Percentiles rank a stretch among this genome's conserved stretches.
Conservation (phyloP, 75 land plant species). For the Cupressus sempervirens region DNA sequence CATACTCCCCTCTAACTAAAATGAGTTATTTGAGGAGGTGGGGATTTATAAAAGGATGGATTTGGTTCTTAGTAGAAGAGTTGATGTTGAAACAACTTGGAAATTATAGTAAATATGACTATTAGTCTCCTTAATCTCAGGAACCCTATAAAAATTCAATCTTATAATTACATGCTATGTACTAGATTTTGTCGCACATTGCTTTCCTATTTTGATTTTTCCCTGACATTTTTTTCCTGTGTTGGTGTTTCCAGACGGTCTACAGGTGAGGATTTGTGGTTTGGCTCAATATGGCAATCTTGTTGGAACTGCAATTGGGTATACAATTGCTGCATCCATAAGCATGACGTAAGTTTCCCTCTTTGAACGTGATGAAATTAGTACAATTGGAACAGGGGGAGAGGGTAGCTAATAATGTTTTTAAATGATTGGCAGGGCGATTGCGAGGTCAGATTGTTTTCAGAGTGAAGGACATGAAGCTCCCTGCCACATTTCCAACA, state of each 20-base stretch:
- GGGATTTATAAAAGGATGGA: too few relatives aligned
- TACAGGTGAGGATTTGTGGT: slow-evolving; percentile 35
- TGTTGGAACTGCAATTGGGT: slow-evolving; percentile 57
- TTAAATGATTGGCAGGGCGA: slow-evolving; percentile 31
- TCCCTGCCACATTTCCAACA: slow-evolving; percentile 40
- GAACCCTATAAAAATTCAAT: too few relatives aligned
- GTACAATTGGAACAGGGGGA: not conserved
- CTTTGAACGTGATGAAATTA: not conserved
- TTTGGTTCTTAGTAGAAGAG: too few relatives aligned
- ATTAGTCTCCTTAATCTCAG: too few relatives aligned
- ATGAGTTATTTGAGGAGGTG: too few relatives aligned
- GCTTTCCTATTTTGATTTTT: not conserved
- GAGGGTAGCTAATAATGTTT: not conserved
- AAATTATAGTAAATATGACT: too few relatives aligned
- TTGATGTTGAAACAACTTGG: too few relatives aligned
- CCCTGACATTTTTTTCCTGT: not conserved
- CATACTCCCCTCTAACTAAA: not conserved
- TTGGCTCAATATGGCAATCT: slow-evolving; percentile 49
- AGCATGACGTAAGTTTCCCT: slow-evolving; percentile 57
- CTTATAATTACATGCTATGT: too few relatives aligned
- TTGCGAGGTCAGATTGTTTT: slow-evolving; percentile 51
- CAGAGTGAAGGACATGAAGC: slow-evolving; percentile 22
- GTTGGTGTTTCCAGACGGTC: slow-evolving; percentile 26
- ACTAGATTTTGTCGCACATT: not conserved
- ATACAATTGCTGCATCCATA: slow-evolving; percentile 63